phyloP scores from a whole-genome alignment of 1,284 basidiomycete genomes.

The Puccinia hordei region DNA sequence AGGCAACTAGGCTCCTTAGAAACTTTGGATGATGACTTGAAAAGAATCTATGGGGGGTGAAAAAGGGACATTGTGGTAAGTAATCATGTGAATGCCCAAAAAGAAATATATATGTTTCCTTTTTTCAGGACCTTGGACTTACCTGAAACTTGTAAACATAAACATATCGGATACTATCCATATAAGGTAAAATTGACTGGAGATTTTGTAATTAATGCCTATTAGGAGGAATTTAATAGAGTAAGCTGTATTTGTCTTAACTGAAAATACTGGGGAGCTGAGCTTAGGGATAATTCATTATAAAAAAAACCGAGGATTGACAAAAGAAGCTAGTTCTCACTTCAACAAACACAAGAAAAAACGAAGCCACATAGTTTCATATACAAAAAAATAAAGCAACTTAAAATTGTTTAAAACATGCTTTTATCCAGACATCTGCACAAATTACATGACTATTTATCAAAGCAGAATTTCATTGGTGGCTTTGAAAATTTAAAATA shows the following conservation, averaged over 20 bases:
- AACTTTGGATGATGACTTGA: constrained; percentile 43
- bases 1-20: constrained; percentile 29
- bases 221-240: constrained; percentile 40
- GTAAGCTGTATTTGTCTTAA: background rate
- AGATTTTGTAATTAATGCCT: constrained; percentile 32
- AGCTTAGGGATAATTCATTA: background rate
- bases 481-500: too few species aligned
- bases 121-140: background rate
- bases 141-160: background rate
- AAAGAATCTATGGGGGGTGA: background rate
- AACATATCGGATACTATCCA: constrained; percentile 34
- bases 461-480: too few species aligned
- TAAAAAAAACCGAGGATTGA: background rate
- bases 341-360: too few species aligned
- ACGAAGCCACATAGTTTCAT: too few species aligned
- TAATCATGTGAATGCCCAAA: background rate
- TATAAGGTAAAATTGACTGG: constrained; percentile 30
- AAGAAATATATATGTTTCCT: background rate
- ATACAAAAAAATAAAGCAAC: background rate
- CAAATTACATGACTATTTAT: too few species aligned
- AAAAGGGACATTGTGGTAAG: constrained; percentile 47
- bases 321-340: background rate
- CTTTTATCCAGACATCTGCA: background rate
- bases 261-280: background rate
- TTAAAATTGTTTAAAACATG: background rate